Base-by-base conservation (phyloP, 2,329 filamentous ascomycete genomes). In the Fusarium chaquense region DNA sequence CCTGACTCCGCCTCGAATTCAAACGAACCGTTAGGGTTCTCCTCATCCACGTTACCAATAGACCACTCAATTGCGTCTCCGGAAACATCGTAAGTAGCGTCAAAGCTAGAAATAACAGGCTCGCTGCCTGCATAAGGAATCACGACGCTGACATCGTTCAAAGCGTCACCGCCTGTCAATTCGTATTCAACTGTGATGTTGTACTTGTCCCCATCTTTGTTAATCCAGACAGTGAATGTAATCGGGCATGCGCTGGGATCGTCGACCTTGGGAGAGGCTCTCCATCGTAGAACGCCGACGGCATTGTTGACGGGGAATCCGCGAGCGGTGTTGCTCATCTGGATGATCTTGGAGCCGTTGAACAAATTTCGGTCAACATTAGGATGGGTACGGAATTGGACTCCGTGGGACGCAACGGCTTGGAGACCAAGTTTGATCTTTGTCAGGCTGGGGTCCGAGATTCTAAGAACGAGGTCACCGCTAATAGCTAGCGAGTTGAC, bases 221-320 rank as follows among this genome's bases (percentile, higher is more conserved):
- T 98, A 65, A 97, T 93, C 96, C 96, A 99, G 38, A 98, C 95
- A 3, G 94, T 98, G 80, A 99, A 98, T 38, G 92, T 96, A 76
- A 99, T 96, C 10, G 96, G 96, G 38, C 97, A 90, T 57, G 94
- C 89, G 67, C 89, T 90, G 36, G 91, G 82, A 73, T 97, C 93
- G 72, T 97, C 94, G 4, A 87, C 86, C 81, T 93, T 94, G 50
- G 93, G 92, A 18, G 90, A 89, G 24, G 93, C 91, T 76, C 94
- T 92, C 96, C 96, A 99, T 79, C 95, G 90, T 78, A 99, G 86
- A 43, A 98, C 94, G 58, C 93, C 94, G 60, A 98, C 95, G 18
- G 92, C 90, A 78, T 97, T 97, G 82, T 98, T 98, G 28, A 94
- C 90, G 0, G 96, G 96, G 85, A 99, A 99, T 26, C 94, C 93